Percentiles rank a stretch among this genome's conserved stretches.
phyloP scores from a whole-genome alignment of 169 alveolate genomes.

The Eimeria praecox region DNA sequence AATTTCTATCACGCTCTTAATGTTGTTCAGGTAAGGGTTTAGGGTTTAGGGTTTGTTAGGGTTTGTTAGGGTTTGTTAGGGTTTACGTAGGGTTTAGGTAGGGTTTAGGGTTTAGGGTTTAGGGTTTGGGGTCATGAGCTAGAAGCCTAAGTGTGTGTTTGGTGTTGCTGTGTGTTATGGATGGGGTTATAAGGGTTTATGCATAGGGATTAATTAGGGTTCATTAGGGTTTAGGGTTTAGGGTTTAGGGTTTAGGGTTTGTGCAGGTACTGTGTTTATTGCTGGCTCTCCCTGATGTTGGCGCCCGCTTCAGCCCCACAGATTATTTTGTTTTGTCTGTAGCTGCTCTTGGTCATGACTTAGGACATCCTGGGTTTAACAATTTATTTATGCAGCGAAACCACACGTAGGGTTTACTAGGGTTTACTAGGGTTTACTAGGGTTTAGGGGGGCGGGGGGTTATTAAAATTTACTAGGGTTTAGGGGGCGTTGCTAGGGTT shows the following conservation, averaged over 20 bases:
- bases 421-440: no score
- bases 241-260: conserved; percentile 4
- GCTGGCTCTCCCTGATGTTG: conserved; percentile 74
- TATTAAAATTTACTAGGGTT: not conserved
- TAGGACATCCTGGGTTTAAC: conserved; percentile 82
- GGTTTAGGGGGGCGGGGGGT: not conserved
- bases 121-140: no score
- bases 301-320: conserved; percentile 60
- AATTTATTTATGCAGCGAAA: conserved; percentile 67
- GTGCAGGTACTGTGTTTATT: conserved; percentile 70
- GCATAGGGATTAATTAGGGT: no score
- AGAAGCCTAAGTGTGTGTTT: no score
- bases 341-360: conserved; percentile 82
- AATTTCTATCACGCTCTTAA: conserved; percentile 82
- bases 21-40: conserved; percentile 71
- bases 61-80: not conserved
- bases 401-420: conserved; percentile 15
- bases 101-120: not conserved
- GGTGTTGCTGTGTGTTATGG: not conserved
- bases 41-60: not conserved
- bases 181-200: no score
- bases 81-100: not conserved
- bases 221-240: conserved; percentile 14
- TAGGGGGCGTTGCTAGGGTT: no score
- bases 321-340: conserved; percentile 76